phyloP scores from a whole-genome alignment of 331 rosid species.

The Dryas integrifolia region DNA sequence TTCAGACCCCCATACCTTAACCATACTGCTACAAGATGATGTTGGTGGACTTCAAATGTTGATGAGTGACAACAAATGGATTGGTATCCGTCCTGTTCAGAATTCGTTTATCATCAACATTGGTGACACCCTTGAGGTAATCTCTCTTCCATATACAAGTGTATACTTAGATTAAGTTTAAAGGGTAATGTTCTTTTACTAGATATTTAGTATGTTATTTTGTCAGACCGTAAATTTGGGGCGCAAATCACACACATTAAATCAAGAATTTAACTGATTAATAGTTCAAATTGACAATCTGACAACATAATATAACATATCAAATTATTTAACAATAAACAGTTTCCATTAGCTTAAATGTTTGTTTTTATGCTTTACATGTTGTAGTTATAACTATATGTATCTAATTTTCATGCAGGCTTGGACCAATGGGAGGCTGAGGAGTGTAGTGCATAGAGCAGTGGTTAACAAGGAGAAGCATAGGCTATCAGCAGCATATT shows the following conservation, averaged over 20 bases:
- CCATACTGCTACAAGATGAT: slow-evolving; percentile 24
- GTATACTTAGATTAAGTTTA: background rate
- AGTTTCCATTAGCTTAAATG: background rate
- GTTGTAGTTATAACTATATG: background rate
- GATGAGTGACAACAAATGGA: slow-evolving; percentile 13
- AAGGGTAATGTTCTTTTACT: background rate
- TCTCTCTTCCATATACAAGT: background rate
- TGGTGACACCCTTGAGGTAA: slow-evolving; percentile 23
- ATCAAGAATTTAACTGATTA: too few relatives aligned
- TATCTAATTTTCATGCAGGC: background rate
- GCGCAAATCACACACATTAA: too few relatives aligned
- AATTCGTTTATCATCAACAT: slow-evolving; percentile 24
- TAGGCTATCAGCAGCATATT: slow-evolving; percentile 26
- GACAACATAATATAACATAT: too few relatives aligned
- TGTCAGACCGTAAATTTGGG: background rate
- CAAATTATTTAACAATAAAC: too few relatives aligned
- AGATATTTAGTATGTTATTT: background rate
- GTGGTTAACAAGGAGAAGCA: slow-evolving; percentile 31
- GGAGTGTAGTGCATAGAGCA: slow-evolving; percentile 27
- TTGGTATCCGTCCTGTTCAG: slow-evolving; percentile 26
- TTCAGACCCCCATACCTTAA: slow-evolving; percentile 26
- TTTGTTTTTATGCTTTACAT: too few relatives aligned
- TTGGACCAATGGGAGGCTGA: slow-evolving; percentile 28
- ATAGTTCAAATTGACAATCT: background rate
- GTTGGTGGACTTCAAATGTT: slow-evolving; percentile 26